Evolutionary conservation across 2,329 filamentous ascomycete genomes (phyloP).

Genomic region (Didymella sp.): DNA sequence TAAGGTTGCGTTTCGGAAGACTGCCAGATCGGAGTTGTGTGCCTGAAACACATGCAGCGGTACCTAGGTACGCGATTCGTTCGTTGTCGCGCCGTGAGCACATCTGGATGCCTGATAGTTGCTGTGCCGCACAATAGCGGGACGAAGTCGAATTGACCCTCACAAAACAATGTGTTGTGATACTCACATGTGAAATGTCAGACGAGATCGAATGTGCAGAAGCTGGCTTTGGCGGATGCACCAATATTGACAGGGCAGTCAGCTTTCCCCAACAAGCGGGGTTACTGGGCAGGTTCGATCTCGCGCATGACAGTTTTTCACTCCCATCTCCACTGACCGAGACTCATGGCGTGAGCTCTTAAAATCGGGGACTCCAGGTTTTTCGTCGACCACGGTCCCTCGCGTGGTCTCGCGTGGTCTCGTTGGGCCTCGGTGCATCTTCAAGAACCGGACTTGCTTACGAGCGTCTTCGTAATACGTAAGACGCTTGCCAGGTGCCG

Average conservation of each 20-base stretch:
- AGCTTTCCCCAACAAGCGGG: neutral
- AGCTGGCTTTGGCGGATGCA: neutral
- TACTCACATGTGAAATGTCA: neutral
- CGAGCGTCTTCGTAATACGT: slow-evolving; percentile 1
- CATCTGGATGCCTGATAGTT: slow-evolving; percentile 20
- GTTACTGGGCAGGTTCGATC: neutral
- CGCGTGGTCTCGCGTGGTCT: neutral
- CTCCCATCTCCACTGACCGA: neutral
- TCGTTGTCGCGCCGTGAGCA: slow-evolving; percentile 9
- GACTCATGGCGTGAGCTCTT: neutral
- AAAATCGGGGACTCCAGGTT: neutral
- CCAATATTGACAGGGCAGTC: neutral
- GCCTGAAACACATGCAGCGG: neutral
- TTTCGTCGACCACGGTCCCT: neutral
- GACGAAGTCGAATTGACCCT: neutral
- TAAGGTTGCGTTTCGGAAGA: neutral
- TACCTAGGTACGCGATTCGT: neutral
- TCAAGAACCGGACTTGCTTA: neutral
- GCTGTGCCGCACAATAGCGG: neutral
- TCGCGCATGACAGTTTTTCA: neutral
- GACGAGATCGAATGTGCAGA: neutral
- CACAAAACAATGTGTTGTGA: neutral
- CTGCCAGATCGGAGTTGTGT: neutral
- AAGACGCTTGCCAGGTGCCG: neutral
- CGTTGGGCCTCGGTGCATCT: neutral